Conservation (phyloP, 805 yeast species). For the Ogataea methylovora region DNA sequence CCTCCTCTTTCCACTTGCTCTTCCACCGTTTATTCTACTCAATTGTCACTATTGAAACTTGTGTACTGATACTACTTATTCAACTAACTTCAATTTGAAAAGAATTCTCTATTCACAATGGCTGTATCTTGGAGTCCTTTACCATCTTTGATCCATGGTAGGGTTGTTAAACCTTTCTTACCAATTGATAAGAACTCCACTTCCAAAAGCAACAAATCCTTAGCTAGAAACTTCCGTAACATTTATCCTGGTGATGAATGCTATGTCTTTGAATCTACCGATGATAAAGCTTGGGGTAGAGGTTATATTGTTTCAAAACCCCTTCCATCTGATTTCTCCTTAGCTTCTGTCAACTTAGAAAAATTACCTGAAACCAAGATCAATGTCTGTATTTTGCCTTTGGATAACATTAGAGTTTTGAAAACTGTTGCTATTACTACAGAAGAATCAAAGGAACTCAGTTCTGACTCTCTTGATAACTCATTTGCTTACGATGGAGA, state of each 20-base stretch:
- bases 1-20: no score
- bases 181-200: constrained; percentile 32
- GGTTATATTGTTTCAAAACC: constrained; percentile 69
- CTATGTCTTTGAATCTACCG: constrained; percentile 55
- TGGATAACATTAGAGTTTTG: constrained; percentile 40
- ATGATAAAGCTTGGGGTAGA: constrained; percentile 63
- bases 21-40: no score
- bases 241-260: constrained; percentile 74
- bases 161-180: constrained; percentile 34
- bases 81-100: constrained; percentile 4
- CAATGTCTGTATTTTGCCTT: constrained; percentile 54
- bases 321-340: constrained; percentile 58
- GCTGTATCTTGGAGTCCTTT: constrained; percentile 51
- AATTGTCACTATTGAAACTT: no score
- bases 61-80: no score
- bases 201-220: constrained; percentile 5
- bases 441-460: background rate
- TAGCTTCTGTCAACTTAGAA: constrained; percentile 53
- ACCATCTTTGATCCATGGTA: constrained; percentile 35
- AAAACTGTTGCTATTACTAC: constrained; percentile 24
- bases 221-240: constrained; percentile 28
- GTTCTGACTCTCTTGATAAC: background rate
- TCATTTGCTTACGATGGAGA: background rate
- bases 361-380: constrained; percentile 52
- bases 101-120: constrained; percentile 4